Base-by-base conservation (phyloP, 164 flowering plant species). In the Warburgia ugandensis region DNA sequence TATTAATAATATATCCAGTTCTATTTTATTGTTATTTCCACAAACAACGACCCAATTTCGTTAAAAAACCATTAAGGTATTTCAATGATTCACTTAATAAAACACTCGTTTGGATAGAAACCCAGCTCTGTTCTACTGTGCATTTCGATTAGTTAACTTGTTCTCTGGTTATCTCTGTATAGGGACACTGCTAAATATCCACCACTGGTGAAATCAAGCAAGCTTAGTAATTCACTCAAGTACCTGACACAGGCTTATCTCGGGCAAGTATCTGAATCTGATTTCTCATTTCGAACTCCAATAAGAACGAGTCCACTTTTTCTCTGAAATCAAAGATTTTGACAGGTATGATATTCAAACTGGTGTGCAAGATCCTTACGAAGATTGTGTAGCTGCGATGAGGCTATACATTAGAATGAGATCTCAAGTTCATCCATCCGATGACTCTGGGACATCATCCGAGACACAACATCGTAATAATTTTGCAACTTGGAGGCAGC, bases 141-240 rank as follows among this genome's bases (percentile, higher is more conserved):
- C n/a, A n/a, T n/a, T n/a, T n/a, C n/a, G n/a, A n/a, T n/a, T n/a
- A n/a, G n/a, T n/a, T 12, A 41, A 16, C 5, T 16, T 41, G 1
- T 3, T 41, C 4, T 20, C 21, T 20, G 21, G 3, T 19, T n/a
- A 27, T 23, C 16, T 20, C 10, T 46, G 20, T 45, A 13, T 68
- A 86, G 94, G 77, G 94, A 83, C 54, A 84, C 87, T 9, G 92
- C 97, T 51, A 78, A 84, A 65, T 87, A 84, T 62, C 91, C 92
- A 45, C 92, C 97, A 41, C 52, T 91, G 73, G 76, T 86, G 96
- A 87, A 87, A 65, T 80, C 97, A 58, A 84, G 90, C 84, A 86
- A 86, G 80, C 84, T 86, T 31, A 84, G 96, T 77, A 87, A 91
- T 73, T 78, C 98, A 13, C 80, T 87, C 61, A 86, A 84, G 69